phyloP scores from a whole-genome alignment of 108 stramenopile genomes.

The Cyclotella cryptica region DNA sequence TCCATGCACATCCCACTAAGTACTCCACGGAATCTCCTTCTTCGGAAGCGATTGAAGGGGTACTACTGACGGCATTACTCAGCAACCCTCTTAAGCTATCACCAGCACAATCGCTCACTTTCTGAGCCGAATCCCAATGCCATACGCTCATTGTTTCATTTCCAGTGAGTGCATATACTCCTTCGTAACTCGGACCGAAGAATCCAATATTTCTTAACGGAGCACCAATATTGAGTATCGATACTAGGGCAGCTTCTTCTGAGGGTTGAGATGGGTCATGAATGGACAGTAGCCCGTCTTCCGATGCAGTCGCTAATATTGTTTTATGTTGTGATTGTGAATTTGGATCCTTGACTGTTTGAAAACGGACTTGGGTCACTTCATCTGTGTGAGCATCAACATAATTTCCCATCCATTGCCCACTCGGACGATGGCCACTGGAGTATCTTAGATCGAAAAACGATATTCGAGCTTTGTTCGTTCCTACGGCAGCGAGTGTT shows the following conservation, averaged over 20 bases:
- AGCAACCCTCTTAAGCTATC: slow-evolving; percentile 36
- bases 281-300: slow-evolving; percentile 79
- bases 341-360: slow-evolving; percentile 33
- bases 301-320: slow-evolving; percentile 70
- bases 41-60: slow-evolving; percentile 1
- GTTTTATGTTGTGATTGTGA: slow-evolving; percentile 31
- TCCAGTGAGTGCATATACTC: slow-evolving; percentile 80
- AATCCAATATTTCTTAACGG: slow-evolving; percentile 79
- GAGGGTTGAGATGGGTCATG: slow-evolving; percentile 83
- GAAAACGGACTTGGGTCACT: slow-evolving; percentile 77
- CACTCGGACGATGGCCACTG: slow-evolving; percentile 22
- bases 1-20: slow-evolving; percentile 56
- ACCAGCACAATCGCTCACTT: slow-evolving; percentile 54
- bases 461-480: slow-evolving; percentile 67
- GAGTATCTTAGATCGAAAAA: slow-evolving; percentile 74
- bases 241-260: slow-evolving; percentile 79
- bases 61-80: slow-evolving; percentile 36
- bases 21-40: slow-evolving; percentile 41
- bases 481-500: slow-evolving; percentile 79
- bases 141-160: slow-evolving; percentile 77
- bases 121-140: slow-evolving; percentile 74
- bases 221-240: slow-evolving; percentile 68
- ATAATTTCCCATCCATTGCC: slow-evolving; percentile 68
- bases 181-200: slow-evolving; percentile 76
- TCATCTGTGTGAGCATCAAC: slow-evolving; percentile 86